These are phyloP conservation scores for Claviceps sp. DNA, from an alignment of 2,329 filamentous ascomycete genomes.

Conservation along the genomic window DNA sequence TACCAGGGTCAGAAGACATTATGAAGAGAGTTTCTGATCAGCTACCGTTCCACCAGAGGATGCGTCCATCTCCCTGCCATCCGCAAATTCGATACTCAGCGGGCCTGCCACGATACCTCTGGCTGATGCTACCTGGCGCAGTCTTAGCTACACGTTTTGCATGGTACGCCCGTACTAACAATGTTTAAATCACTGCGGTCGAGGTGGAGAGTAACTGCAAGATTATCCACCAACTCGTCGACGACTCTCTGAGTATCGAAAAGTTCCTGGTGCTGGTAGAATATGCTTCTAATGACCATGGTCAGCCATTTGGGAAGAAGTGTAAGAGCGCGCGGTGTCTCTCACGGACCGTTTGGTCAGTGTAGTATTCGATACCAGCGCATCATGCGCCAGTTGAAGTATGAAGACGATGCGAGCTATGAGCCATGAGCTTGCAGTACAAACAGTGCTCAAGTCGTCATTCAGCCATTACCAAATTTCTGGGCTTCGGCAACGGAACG, in stretches of 20 bases:
- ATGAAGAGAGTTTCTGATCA: background rate
- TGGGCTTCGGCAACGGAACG: conserved; percentile 30
- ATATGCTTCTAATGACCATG: conserved; percentile 49
- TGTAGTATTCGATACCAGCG: conserved; percentile 37
- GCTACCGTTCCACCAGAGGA: conserved; percentile 17
- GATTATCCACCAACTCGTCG: conserved; percentile 58
- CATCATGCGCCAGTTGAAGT: conserved; percentile 45
- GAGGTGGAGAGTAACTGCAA: conserved; percentile 56
- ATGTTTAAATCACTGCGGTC: conserved; percentile 56
- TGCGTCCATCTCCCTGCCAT: conserved; percentile 26
- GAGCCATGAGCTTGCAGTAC: background rate
- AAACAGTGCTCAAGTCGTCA: background rate
- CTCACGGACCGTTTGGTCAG: conserved; percentile 46
- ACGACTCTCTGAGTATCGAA: conserved; percentile 58
- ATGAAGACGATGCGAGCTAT: conserved; percentile 44
- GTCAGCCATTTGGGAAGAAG: background rate
- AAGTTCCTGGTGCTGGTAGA: conserved; percentile 60
- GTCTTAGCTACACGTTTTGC: conserved; percentile 1
- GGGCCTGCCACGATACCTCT: conserved; percentile 59
- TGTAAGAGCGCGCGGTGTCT: too few species aligned
- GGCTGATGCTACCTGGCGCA: conserved; percentile 49
- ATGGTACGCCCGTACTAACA: conserved; percentile 28
- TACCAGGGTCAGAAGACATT: conserved; percentile 17
- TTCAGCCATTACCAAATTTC: conserved; percentile 32
- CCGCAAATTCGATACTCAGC: conserved; percentile 30